These are phyloP conservation scores for Diaporthe ampelina DNA, from an alignment of 2,329 filamentous ascomycete species.

Conservation along the genomic window DNA sequence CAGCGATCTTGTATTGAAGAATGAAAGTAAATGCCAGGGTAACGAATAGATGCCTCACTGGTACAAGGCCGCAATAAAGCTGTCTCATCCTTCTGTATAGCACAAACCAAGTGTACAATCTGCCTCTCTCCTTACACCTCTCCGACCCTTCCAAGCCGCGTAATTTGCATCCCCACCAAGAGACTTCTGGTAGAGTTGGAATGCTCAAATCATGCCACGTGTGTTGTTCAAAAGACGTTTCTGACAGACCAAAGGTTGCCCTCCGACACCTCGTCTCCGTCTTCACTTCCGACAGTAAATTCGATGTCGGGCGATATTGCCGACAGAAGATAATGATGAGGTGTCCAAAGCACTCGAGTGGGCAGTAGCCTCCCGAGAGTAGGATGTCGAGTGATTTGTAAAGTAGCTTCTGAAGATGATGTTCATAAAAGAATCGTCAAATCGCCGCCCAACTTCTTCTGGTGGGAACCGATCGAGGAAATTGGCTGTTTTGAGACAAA, in stretches of 20 bases:
- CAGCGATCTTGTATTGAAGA: slow-evolving; percentile 33
- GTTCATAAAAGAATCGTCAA: slow-evolving; percentile 52
- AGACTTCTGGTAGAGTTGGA: not conserved
- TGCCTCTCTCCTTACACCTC: not conserved
- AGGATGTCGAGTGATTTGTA: slow-evolving; percentile 56
- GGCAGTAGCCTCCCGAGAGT: slow-evolving; percentile 55
- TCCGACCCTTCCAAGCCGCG: not conserved
- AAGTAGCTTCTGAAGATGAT: slow-evolving; percentile 54
- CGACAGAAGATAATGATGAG: slow-evolving; percentile 51
- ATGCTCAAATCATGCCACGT: slow-evolving; percentile 32
- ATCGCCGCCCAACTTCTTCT: slow-evolving; percentile 49
- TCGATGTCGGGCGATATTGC: slow-evolving; percentile 32
- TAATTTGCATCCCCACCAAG: not conserved
- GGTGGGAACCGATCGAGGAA: slow-evolving; percentile 48
- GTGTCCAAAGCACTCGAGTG: slow-evolving; percentile 55
- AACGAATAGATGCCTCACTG: slow-evolving; percentile 38
- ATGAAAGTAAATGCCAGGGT: slow-evolving; percentile 38
- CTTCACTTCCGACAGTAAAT: slow-evolving; percentile 39
- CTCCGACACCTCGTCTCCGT: slow-evolving; percentile 23
- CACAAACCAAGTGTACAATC: slow-evolving; percentile 39
- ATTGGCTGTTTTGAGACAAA: slow-evolving; percentile 40
- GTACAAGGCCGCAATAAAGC: slow-evolving; percentile 36
- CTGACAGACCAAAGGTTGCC: slow-evolving; percentile 11
- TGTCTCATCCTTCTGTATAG: slow-evolving; percentile 33
- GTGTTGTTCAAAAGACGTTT: slow-evolving; percentile 37